Percentiles rank a stretch among this genome's conserved stretches.
Conservation (phyloP, 2,329 filamentous ascomycete species). For the Phaeosphaeria sp. region DNA sequence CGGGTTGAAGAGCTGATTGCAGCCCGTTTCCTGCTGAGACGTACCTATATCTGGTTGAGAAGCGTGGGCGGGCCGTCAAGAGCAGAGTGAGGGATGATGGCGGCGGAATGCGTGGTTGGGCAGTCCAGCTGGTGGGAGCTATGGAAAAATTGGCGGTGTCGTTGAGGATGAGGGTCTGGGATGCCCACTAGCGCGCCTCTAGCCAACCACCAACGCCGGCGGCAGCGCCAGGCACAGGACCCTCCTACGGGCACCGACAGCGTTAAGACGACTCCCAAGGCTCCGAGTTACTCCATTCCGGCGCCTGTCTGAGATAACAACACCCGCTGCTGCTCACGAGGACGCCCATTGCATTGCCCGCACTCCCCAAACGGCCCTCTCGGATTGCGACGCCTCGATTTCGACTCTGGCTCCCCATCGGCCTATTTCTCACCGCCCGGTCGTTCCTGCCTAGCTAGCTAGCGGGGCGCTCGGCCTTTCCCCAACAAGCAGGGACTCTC, state of each 20-base stretch:
- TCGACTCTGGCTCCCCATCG: slow-evolving; percentile 38
- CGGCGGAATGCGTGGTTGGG: slow-evolving; percentile 25
- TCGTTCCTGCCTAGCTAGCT: not conserved
- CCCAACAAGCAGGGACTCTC: slow-evolving; percentile 39
- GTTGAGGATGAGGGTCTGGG: slow-evolving; percentile 33
- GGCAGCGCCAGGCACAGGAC: slow-evolving; percentile 19
- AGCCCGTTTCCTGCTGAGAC: slow-evolving; percentile 26
- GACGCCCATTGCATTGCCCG: not conserved
- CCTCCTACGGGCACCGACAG: slow-evolving; percentile 10
- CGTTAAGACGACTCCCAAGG: slow-evolving; percentile 3
- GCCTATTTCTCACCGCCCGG: slow-evolving; percentile 44
- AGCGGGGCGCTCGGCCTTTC: slow-evolving; percentile 21
- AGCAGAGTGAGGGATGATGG: slow-evolving; percentile 16
- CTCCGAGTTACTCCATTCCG: slow-evolving; percentile 4
- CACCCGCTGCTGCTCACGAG: not conserved
- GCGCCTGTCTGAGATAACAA: slow-evolving; percentile 6
- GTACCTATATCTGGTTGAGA: slow-evolving; percentile 44
- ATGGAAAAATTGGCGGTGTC: slow-evolving; percentile 39
- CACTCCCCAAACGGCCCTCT: not conserved
- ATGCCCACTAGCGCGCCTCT: slow-evolving; percentile 23
- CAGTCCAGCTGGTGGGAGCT: slow-evolving; percentile 14
- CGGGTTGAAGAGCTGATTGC: slow-evolving; percentile 19
- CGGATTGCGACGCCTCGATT: slow-evolving; percentile 1
- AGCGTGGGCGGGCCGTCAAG: slow-evolving; percentile 14
- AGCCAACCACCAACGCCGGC: no score